phyloP scores from a whole-genome alignment of 2,329 filamentous ascomycete species.

The Phoma sp. region DNA sequence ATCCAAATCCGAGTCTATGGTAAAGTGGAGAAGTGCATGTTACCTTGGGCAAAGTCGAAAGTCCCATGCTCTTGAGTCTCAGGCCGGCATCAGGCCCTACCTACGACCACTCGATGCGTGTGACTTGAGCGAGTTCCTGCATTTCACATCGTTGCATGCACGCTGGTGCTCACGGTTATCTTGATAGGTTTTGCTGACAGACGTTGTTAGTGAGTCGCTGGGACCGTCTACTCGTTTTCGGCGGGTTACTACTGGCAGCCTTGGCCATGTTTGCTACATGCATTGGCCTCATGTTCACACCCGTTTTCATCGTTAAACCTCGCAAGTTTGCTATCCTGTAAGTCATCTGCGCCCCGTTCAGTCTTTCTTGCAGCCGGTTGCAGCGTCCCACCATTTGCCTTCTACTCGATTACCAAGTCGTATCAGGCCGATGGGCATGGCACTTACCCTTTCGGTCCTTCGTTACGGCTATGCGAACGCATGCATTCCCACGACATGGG shows the following conservation, averaged over 20 bases:
- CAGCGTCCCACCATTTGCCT: conserved; percentile 27
- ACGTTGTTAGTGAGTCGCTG: conserved; percentile 81
- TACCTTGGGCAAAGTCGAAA: conserved; percentile 11
- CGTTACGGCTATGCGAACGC: conserved; percentile 41
- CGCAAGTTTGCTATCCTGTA: conserved; percentile 97
- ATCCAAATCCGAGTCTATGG: conserved; percentile 25
- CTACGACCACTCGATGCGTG: conserved; percentile 35
- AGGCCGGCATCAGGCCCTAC: conserved; percentile 38
- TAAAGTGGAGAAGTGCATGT: conserved; percentile 29
- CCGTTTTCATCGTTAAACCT: conserved; percentile 75
- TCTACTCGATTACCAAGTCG: conserved; percentile 20
- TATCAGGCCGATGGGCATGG: conserved; percentile 33
- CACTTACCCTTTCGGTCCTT: conserved; percentile 34
- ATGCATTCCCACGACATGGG: conserved; percentile 24
- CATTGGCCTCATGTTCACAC: conserved; percentile 81
- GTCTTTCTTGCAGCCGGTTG: conserved; percentile 21
- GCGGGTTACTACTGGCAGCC: conserved; percentile 53
- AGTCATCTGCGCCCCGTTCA: conserved; percentile 57
- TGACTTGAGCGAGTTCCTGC: conserved; percentile 53
- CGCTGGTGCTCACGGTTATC: conserved; percentile 38
- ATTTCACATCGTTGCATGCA: conserved; percentile 48
- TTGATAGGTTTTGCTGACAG: conserved; percentile 40
- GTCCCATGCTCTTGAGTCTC: conserved; percentile 14
- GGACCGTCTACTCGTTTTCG: conserved; percentile 94
- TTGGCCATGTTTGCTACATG: conserved; percentile 91